Percentiles rank a stretch among this genome's conserved stretches.
Evolutionary conservation across 306 rosid genomes (phyloP).

Genomic region (Sicyos edulis): DNA sequence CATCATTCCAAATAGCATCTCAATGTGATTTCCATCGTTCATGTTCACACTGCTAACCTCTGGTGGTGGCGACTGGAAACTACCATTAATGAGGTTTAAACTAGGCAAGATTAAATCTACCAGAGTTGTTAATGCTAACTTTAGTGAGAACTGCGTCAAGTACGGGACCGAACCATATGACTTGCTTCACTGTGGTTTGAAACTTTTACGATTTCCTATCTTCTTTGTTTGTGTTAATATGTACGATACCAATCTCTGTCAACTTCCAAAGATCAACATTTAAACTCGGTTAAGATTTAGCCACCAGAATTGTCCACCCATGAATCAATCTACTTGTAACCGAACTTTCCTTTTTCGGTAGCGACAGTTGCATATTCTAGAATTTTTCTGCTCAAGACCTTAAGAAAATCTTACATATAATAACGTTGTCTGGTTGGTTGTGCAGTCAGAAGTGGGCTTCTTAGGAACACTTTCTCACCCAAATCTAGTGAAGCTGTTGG

Average conservation of each 20-base stretch:
- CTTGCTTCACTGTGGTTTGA: too few relatives aligned
- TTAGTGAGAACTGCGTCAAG: too few relatives aligned
- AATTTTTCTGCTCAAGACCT: not conserved
- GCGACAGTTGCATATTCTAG: not conserved
- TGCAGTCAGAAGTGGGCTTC: slow-evolving; percentile 88
- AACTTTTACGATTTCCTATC: not conserved
- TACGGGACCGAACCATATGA: too few relatives aligned
- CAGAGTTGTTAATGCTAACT: too few relatives aligned
- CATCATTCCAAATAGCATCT: not conserved
- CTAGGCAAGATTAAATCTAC: too few relatives aligned
- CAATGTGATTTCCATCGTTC: slow-evolving; percentile 2
- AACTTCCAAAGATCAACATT: not conserved
- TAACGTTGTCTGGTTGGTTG: slow-evolving; percentile 15
- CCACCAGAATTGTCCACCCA: not conserved
- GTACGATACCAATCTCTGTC: not conserved
- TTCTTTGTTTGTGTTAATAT: not conserved
- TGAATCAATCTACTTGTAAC: not conserved
- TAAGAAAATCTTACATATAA: slow-evolving; percentile 6
- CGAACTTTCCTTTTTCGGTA: not conserved
- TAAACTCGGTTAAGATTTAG: not conserved
- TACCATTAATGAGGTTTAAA: too few relatives aligned
- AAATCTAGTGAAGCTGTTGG: slow-evolving; percentile 78
- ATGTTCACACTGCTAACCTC: not conserved
- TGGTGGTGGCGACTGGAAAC: too few relatives aligned
- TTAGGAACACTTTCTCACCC: slow-evolving; percentile 87